A percentile compares a stretch with the other conserved stretches of the same genome.
Evolutionary conservation across 2,329 filamentous ascomycete genomes (phyloP).

Genomic region (Graphilbum ipis-grandicollis): DNA sequence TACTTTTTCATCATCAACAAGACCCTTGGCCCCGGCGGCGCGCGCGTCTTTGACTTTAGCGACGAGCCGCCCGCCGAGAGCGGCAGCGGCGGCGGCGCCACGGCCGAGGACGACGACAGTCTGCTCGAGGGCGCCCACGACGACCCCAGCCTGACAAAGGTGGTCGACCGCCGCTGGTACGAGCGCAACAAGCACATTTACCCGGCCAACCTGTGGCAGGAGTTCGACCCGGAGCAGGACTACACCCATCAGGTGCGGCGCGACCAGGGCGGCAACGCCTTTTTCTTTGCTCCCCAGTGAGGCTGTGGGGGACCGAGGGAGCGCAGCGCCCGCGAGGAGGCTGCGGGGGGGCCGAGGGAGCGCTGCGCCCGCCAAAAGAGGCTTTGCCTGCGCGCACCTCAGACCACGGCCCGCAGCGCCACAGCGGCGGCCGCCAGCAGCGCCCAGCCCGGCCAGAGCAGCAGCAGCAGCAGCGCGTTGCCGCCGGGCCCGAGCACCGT

Average conservation of each 20-base stretch:
- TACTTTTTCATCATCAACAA: constrained; percentile 94
- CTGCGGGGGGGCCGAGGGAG: no score
- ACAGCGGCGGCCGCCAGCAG: constrained; percentile 22
- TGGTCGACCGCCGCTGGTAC: constrained; percentile 93
- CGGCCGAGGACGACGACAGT: constrained; percentile 21
- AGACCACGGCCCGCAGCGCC: constrained; percentile 16
- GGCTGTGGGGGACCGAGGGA: no score
- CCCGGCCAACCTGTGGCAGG: constrained; percentile 86
- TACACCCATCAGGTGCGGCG: constrained; percentile 63
- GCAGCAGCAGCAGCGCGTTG: constrained; percentile 27
- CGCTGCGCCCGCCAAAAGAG: no score
- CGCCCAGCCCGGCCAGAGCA: constrained; percentile 42
- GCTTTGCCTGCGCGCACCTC: no score
- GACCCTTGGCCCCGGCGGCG: constrained; percentile 53
- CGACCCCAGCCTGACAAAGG: constrained; percentile 72
- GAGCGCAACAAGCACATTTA: constrained; percentile 97
- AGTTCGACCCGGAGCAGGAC: constrained; percentile 81
- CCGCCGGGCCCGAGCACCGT: constrained; percentile 31
- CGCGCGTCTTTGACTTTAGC: constrained; percentile 60
- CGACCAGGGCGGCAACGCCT: constrained; percentile 78
- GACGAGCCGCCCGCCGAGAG: constrained; percentile 23
- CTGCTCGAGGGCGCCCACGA: constrained; percentile 59
- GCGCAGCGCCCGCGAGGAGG: no score
- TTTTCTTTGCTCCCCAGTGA: constrained; percentile 54
- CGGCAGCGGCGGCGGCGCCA: constrained; percentile 16